Percentiles rank a stretch among this genome's conserved stretches.
These are phyloP conservation scores for Terfezia claveryi DNA, from an alignment of 495 filamentous ascomycete genomes.

Conservation along the genomic window DNA sequence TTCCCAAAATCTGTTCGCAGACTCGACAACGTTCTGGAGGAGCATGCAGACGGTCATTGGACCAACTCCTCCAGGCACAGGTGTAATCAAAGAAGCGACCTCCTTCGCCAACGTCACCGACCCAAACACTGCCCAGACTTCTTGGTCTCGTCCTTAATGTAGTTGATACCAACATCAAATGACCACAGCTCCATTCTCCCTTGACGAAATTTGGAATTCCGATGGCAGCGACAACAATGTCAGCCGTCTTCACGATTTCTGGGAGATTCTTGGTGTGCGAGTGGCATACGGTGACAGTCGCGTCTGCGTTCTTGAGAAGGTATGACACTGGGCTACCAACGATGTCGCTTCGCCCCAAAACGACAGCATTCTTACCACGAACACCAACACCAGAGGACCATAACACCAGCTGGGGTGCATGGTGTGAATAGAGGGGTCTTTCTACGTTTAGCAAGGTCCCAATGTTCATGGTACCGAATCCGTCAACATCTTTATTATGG, in stretches of 20 bases:
- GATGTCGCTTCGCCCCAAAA: constrained; percentile 86
- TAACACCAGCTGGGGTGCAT: constrained; percentile 92
- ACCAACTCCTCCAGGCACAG: constrained; percentile 88
- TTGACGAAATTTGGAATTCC: constrained; percentile 70
- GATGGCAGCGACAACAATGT: constrained; percentile 81
- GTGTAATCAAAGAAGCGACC: constrained; percentile 87
- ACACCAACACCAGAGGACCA: constrained; percentile 78
- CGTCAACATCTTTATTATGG: constrained; percentile 93
- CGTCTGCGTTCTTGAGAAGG: constrained; percentile 80
- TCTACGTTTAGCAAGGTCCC: constrained; percentile 90
- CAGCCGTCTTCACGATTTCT: constrained; percentile 56
- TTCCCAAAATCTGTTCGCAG: constrained; percentile 61
- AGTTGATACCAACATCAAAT: constrained; percentile 98
- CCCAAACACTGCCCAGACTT: constrained; percentile 86
- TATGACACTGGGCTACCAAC: constrained; percentile 94
- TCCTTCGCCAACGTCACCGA: constrained; percentile 77
- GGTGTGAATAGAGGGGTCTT: constrained; percentile 71
- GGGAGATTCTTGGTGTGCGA: constrained; percentile 57
- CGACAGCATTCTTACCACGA: constrained; percentile 78
- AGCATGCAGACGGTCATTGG: constrained; percentile 98
- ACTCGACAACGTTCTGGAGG: constrained; percentile 74
- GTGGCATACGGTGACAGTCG: constrained; percentile 91
- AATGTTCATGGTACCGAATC: constrained; percentile 82
- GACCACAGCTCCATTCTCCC: constrained; percentile 82
- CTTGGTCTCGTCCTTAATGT: constrained; percentile 74